Evolutionary conservation across 768 basidiomycete genomes (phyloP), one percentile per base, ranked within the genome.

Genomic region (Pulveroboletus sp.): DNA sequence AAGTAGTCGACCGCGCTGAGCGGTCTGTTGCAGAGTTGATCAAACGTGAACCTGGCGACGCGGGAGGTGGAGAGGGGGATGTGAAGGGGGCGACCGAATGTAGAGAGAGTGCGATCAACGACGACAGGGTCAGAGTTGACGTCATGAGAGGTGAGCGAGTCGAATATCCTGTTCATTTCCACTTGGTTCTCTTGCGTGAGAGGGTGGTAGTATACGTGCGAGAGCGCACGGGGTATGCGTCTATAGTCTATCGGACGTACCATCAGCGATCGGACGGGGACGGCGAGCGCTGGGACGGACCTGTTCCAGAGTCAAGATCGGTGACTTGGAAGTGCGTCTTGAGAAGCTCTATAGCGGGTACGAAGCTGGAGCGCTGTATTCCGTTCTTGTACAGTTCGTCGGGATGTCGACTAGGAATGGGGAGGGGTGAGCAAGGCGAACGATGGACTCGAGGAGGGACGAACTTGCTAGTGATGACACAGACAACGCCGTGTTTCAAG

Each of bases 371-470:
- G 4, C 96, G 81, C 65, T 99, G 96, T 36, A 99, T 96, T 1
- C 96, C 96, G 56, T 98, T 98, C 80, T 95, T 94, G 76, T 99
- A 99, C 1, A 99, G 76, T 26, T 97, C 91, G 60, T 97, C 88
- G 3, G 96, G 96, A 64, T 96, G 93, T 51, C 96, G 96, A 71
- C 95, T 99, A 29, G 40, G 39, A 37, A 36, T 1, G 39, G 1
- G 26, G 2, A 42, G 53, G 43, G 52, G 32, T 14, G 19, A 6
- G 22, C 38, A 41, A 11, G 51, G 23, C 24, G 35, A 23, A 17
- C 42, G 31, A 14, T 34, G 24, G 19, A 16, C n/a, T n/a, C n/a
- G n/a, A 47, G 6, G 32, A 45, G 26, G 49, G 35, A 50, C 90
- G 62, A 50, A 96, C 95, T 99, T 99, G 46, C 94, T 98, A 1